phyloP scores from a whole-genome alignment of 1,139 yeast species.

The Yamadazyma atmosphaerica region DNA sequence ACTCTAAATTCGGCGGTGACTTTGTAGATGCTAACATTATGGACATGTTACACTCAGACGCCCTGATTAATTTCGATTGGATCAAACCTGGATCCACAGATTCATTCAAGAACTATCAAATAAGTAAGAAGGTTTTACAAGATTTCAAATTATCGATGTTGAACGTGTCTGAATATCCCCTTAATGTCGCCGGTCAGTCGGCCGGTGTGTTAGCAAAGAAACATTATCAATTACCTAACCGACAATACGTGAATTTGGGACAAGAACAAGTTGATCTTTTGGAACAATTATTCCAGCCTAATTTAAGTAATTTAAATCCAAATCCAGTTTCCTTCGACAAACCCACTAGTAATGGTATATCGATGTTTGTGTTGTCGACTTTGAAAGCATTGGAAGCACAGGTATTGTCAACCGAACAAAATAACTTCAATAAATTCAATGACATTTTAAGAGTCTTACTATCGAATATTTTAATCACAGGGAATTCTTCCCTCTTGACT shows the following conservation, averaged over 20 bases:
- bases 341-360: constrained; percentile 42
- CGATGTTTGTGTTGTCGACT: constrained; percentile 39
- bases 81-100: constrained; percentile 34
- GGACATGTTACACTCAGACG: constrained; percentile 34
- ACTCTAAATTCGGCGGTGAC: constrained; percentile 69
- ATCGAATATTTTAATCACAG: constrained; percentile 66
- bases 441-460: constrained; percentile 45
- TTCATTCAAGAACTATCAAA: constrained; percentile 50
- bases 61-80: constrained; percentile 21
- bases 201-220: constrained; percentile 20
- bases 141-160: constrained; percentile 52
- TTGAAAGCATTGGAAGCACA: constrained; percentile 38
- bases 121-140: constrained; percentile 39
- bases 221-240: constrained; percentile 51
- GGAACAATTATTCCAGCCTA: constrained; percentile 60
- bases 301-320: constrained; percentile 33
- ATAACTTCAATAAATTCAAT: constrained; percentile 32
- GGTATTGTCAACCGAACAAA: constrained; percentile 27
- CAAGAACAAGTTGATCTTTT: constrained; percentile 46
- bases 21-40: constrained; percentile 58
- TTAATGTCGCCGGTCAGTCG: background rate
- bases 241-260: constrained; percentile 36
- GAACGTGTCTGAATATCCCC: constrained; percentile 26
- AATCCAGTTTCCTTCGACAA: constrained; percentile 33
- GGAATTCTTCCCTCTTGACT: constrained; percentile 59